A percentile compares a stretch with the other conserved stretches of the same genome.
phyloP scores from a whole-genome alignment of 2,329 filamentous ascomycete genomes.

The Hypoxylon sp. region DNA sequence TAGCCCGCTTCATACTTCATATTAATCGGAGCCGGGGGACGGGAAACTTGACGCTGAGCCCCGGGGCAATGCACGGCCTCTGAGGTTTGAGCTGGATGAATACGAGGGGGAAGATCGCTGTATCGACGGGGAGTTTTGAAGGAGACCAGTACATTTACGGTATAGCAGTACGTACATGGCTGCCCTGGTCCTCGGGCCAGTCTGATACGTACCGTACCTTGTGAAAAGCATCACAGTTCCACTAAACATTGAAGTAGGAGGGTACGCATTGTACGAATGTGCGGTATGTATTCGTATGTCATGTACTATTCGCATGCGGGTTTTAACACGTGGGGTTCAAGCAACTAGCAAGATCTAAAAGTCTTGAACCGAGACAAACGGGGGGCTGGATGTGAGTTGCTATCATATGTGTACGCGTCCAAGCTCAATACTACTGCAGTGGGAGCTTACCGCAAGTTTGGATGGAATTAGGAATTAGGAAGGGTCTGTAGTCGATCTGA shows the following conservation, averaged over 20 bases:
- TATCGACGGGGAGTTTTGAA: conserved; percentile 11
- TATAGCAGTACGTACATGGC: conserved; percentile 10
- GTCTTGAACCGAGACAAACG: conserved; percentile 13
- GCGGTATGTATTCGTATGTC: conserved; percentile 2
- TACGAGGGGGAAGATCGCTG: conserved; percentile 24
- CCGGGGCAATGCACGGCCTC: conserved; percentile 33
- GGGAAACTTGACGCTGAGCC: conserved; percentile 10
- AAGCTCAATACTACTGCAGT: conserved; percentile 9
- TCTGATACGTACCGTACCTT: too few relatives aligned
- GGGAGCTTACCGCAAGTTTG: conserved; percentile 22
- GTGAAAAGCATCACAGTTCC: not conserved
- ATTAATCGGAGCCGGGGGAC: conserved; percentile 21
- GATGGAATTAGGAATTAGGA: conserved; percentile 9
- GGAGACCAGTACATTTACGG: conserved; percentile 13
- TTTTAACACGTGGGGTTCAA: conserved; percentile 21
- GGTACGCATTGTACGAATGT: not conserved
- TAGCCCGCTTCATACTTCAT: conserved; percentile 21
- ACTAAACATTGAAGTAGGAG: conserved; percentile 7
- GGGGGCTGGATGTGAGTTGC: conserved; percentile 5
- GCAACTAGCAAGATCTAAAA: conserved; percentile 7
- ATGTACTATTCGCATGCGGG: conserved; percentile 23
- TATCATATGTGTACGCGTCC: conserved; percentile 5
- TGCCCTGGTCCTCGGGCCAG: conserved; percentile 5
- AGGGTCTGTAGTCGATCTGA: conserved; percentile 19
- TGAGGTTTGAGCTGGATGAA: conserved; percentile 19